phyloP scores from a whole-genome alignment of 345 rosid species.

The Erysimum cheiranthoides region DNA sequence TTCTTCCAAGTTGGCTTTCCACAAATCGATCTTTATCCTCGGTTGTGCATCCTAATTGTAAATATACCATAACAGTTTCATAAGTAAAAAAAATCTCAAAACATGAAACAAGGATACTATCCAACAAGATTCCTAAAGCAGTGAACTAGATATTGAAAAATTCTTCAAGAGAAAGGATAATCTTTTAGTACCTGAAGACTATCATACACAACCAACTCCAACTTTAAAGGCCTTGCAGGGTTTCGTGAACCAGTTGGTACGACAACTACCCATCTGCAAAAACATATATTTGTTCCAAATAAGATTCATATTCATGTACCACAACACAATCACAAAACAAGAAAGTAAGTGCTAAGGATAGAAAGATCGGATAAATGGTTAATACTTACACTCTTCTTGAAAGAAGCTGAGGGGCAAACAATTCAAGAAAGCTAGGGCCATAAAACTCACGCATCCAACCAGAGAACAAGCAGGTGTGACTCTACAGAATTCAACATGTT shows the following conservation, averaged over 20 bases:
- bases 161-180: not conserved
- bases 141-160: not conserved
- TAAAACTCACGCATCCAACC: constrained; percentile 85
- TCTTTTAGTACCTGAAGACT: constrained; percentile 58
- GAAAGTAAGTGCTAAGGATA: not conserved
- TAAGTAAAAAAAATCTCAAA: constrained; percentile 8
- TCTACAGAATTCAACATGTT: constrained; percentile 47
- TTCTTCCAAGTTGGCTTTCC: constrained; percentile 79
- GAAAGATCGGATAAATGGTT: not conserved
- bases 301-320: not conserved
- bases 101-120: not conserved
- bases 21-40: constrained; percentile 59
- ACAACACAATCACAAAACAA: not conserved
- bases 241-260: constrained; percentile 73
- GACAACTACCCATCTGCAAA: constrained; percentile 79
- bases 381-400: constrained; percentile 77
- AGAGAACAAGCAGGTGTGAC: constrained; percentile 72
- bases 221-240: constrained; percentile 60
- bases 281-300: not conserved
- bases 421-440: constrained; percentile 79
- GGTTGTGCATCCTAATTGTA: constrained; percentile 76
- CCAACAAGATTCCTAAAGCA: not conserved
- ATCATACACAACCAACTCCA: constrained; percentile 75
- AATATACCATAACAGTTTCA: constrained; percentile 8
- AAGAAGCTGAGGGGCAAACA: constrained; percentile 66